Conservation (phyloP, 2,329 filamentous ascomycete genomes). For the Didymosphaeria variabile region DNA sequence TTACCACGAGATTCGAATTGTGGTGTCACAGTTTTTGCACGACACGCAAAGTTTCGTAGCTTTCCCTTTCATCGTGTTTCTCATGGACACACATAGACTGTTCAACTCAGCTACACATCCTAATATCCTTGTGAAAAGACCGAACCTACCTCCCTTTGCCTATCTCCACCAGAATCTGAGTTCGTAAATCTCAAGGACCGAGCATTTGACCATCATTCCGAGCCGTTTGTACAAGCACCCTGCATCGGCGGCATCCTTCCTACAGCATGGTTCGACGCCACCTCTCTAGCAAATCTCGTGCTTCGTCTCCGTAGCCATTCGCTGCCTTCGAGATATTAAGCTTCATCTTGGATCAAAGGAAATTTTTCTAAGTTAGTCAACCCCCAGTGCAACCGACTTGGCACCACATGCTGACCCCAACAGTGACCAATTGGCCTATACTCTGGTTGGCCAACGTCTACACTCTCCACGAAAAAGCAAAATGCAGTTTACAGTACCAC, state of each 20-base stretch:
- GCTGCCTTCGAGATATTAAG: conserved; percentile 22
- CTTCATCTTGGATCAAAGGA: conserved; percentile 21
- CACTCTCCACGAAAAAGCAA: not conserved
- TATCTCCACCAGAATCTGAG: not conserved
- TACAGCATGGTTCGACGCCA: conserved; percentile 15
- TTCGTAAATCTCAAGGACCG: not conserved
- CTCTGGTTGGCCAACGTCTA: not conserved
- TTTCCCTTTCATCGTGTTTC: not conserved
- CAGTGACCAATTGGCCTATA: not conserved
- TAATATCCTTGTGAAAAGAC: not conserved
- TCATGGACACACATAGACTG: not conserved
- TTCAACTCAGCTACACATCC: not conserved
- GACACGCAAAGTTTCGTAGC: not conserved
- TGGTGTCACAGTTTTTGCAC: not conserved
- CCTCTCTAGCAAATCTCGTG: conserved; percentile 7
- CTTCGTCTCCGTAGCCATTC: conserved; percentile 16
- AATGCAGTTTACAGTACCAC: not conserved
- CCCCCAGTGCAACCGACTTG: conserved; percentile 25
- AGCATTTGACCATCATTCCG: not conserved
- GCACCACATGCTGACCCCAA: conserved; percentile 15
- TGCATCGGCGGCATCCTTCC: conserved; percentile 19
- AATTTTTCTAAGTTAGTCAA: conserved; percentile 4
- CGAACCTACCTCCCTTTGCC: not conserved
- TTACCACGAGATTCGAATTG: not conserved
- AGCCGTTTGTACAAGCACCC: not conserved